Base-by-base conservation (phyloP, 805 yeast species). In the Metschnikowia santaceciliae region DNA sequence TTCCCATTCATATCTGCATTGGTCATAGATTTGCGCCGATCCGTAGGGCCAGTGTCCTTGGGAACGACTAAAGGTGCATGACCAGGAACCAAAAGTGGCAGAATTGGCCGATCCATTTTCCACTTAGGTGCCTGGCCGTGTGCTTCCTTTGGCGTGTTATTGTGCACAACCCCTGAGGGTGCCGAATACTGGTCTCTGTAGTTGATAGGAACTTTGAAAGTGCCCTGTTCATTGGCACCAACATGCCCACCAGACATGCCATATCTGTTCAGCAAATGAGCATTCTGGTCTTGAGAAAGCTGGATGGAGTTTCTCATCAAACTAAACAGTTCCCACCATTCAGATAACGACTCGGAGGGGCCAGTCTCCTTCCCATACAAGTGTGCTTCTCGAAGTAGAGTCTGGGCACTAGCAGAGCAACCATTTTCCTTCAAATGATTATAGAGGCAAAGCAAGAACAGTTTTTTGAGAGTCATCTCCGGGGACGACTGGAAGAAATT, bases 11-110 rank as follows among this genome's bases (percentile, higher is more conserved):
- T 17, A 6, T 42, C 46, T 20, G 38, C 13, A 11, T 11, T 32
- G 20, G 32, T 10, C 3, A 22, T 22, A 2, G 46, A 33, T 6
- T 42, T 42, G 32, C 38, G 37, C 20, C 34, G 17, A 20, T 33
- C 38, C 7, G 38, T 32, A 14, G 38, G 22, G 10, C 22, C 15
- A 10, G 23, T 11, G 15, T 42, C 46, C 19, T 42, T 42, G 19
- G 46, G 23, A 6, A 44, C 34, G n/a, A 44, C 33, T 17, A 44
- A 19, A 26, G 47, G 47, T 8, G 47, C 40, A 44, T 44, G 41
- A 13, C 47, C 47, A 15, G 47, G 47, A 19, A 44, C 39, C 17
- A 44, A 26, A 30, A 44, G 47, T 6, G 47, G 47, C 47, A 44
- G 47, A 15, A 17, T 23, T 23, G 11, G 47, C 34, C 34, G 13